Evolutionary conservation across 2,329 filamentous ascomycete genomes (phyloP).

Genomic region (Ilyonectria sp.): DNA sequence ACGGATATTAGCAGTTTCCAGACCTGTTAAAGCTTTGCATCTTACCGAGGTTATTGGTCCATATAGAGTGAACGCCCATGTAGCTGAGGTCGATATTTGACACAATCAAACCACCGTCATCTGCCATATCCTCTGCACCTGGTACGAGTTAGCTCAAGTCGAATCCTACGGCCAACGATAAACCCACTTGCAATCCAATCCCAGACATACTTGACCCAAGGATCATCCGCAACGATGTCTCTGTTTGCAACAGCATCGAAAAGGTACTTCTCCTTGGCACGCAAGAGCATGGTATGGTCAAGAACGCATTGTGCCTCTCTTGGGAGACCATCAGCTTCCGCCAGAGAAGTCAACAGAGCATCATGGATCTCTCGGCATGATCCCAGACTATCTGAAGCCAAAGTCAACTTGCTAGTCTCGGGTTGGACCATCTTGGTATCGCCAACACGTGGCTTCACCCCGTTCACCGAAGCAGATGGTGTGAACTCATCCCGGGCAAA

Average conservation of each 20-base stretch:
- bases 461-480: constrained; percentile 40
- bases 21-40: not conserved
- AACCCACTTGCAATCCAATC: constrained; percentile 77
- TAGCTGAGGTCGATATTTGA: constrained; percentile 81
- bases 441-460: constrained; percentile 43
- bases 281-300: constrained; percentile 72
- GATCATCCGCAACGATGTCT: constrained; percentile 78
- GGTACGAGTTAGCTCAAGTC: constrained; percentile 35
- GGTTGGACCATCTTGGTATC: constrained; percentile 49
- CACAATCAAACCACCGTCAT: constrained; percentile 79
- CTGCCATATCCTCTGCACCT: constrained; percentile 76
- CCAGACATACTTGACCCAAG: constrained; percentile 86
- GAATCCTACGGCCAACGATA: not conserved
- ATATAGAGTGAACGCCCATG: constrained; percentile 80
- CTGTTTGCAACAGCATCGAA: constrained; percentile 77
- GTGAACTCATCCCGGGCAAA: constrained; percentile 53
- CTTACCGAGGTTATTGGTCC: constrained; percentile 78
- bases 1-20: constrained; percentile 21
- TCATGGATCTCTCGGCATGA: constrained; percentile 74
- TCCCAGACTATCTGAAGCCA: constrained; percentile 56
- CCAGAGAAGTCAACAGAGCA: constrained; percentile 62
- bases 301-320: constrained; percentile 66
- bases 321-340: constrained; percentile 63
- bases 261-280: constrained; percentile 74
- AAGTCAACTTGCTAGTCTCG: constrained; percentile 54